Evolutionary conservation across 495 filamentous ascomycete genomes (phyloP), one percentile per base, ranked within the genome.

Genomic region (Penicillium canariense): DNA sequence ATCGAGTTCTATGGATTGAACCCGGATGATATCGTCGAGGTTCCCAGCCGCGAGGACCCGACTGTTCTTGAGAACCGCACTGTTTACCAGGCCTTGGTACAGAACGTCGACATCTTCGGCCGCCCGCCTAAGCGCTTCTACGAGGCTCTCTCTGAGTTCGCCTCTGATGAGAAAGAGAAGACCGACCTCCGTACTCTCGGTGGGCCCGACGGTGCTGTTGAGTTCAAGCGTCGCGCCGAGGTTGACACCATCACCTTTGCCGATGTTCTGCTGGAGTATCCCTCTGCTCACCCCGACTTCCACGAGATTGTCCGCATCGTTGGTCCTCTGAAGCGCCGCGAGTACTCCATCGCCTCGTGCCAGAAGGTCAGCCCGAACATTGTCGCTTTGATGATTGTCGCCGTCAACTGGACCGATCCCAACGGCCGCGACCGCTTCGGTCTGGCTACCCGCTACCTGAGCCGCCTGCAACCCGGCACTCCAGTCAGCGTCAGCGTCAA

Each of bases 41-140:
- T 96, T 2, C 88, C 93, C 2, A 91, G 88, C 51, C 88, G 90
- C 44, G 95, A 97, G 52, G 84, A 96, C 62, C 65, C 85, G 10
- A 72, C 76, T 36, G 76, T 92, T 9, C 75, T 90, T 7, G 94
- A 97, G 72, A 90, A 89, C 61, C 84, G 95, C 56, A 98, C 94
- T 26, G 88, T 97, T 18, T 96, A 91, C 74, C 94, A 98, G 70
- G 86, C 90, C 1, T 79, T 98, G 2, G 76, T 91, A 15, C 95
- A 97, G 70, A 97, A 96, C 69, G 78, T 98, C 31, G 95, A 98
- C 70, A 94, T 97, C 67, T 96, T 96, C 64, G 94, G 94, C 61
- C 90, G 91, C 57, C 94, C 94, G 10, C 91, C 91, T 31, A 98
- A 98, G 81, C 85, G 88, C 48, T 98, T 97, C 80, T 98, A 97